phyloP scores from a whole-genome alignment of 2,329 filamentous ascomycete genomes.

The Xenoacremonium recifei region DNA sequence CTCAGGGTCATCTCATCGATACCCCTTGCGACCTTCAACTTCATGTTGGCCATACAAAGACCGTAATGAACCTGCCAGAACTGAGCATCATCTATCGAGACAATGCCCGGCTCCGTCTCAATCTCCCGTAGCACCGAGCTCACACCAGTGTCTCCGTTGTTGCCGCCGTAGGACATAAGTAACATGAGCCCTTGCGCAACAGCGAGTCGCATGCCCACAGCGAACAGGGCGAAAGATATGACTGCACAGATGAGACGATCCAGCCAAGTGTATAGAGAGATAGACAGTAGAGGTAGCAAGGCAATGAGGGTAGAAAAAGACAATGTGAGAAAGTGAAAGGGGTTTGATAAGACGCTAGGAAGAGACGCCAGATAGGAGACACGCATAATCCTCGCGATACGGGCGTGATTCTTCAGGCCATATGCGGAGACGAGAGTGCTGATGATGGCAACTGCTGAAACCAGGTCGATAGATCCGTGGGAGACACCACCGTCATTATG shows the following conservation, averaged over 20 bases:
- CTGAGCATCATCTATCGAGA: constrained; percentile 80
- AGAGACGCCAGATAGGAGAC: constrained; percentile 79
- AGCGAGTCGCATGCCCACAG: constrained; percentile 78
- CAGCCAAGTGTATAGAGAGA: constrained; percentile 78
- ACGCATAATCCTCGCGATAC: constrained; percentile 89
- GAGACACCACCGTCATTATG: constrained; percentile 62
- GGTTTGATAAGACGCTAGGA: constrained; percentile 87
- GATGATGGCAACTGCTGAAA: constrained; percentile 76
- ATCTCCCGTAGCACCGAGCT: constrained; percentile 81
- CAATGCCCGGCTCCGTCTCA: constrained; percentile 73
- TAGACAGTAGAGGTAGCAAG: constrained; percentile 75
- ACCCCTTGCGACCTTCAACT: constrained; percentile 66
- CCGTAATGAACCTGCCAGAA: constrained; percentile 99
- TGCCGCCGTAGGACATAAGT: constrained; percentile 76
- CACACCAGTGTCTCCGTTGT: constrained; percentile 48
- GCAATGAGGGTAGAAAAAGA: constrained; percentile 81
- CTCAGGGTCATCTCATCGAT: constrained; percentile 68
- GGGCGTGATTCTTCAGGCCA: constrained; percentile 82
- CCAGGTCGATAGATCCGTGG: constrained; percentile 76
- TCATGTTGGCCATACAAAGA: constrained; percentile 91
- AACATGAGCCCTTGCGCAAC: constrained; percentile 89
- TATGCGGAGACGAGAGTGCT: constrained; percentile 86
- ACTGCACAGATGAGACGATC: constrained; percentile 78
- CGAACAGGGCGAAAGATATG: constrained; percentile 86
- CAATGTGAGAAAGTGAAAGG: constrained; percentile 90